phyloP scores from a whole-genome alignment of 257 asterid genomes.

The Penstemon eatonii region DNA sequence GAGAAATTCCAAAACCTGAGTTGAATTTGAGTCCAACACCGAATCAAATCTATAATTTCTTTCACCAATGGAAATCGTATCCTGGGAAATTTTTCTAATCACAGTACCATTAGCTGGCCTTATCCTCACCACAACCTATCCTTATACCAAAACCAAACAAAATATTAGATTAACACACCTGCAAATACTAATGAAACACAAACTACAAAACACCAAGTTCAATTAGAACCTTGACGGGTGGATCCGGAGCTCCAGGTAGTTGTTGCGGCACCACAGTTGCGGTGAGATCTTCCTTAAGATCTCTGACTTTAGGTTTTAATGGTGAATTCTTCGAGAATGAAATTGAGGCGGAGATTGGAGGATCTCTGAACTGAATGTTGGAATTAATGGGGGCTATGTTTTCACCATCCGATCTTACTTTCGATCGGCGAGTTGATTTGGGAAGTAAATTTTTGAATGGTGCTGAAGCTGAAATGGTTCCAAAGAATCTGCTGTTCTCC shows the following conservation, averaged over 20 bases:
- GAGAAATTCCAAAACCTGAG: conserved; percentile 57
- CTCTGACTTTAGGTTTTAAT: conserved; percentile 29
- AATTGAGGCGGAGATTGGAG: conserved; percentile 56
- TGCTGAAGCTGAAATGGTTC: conserved; percentile 58
- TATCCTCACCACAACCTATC: conserved; percentile 81
- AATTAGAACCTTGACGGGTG: conserved; percentile 70
- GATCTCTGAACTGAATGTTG: conserved; percentile 65
- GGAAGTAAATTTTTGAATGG: conserved; percentile 61
- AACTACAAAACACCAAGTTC: conserved; percentile 13
- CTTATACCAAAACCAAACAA: conserved; percentile 11
- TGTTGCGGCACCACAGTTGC: conserved; percentile 34
- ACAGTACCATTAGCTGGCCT: conserved; percentile 57
- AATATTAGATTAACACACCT: not conserved
- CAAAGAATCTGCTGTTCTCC: conserved; percentile 65
- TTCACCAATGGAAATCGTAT: conserved; percentile 56
- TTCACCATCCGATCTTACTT: conserved; percentile 49
- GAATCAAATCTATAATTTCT: conserved; percentile 67
- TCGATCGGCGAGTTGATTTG: conserved; percentile 49
- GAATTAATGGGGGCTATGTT: conserved; percentile 73
- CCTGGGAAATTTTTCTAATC: conserved; percentile 61
- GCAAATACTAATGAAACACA: not conserved
- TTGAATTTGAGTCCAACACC: conserved; percentile 63
- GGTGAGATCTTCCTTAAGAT: conserved; percentile 32
- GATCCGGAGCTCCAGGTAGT: conserved; percentile 42
- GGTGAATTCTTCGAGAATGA: conserved; percentile 48